Evolutionary conservation across 2,329 filamentous ascomycete genomes (phyloP), one percentile per base, ranked within the genome.

Genomic region (Paraconiothyrium sp.): DNA sequence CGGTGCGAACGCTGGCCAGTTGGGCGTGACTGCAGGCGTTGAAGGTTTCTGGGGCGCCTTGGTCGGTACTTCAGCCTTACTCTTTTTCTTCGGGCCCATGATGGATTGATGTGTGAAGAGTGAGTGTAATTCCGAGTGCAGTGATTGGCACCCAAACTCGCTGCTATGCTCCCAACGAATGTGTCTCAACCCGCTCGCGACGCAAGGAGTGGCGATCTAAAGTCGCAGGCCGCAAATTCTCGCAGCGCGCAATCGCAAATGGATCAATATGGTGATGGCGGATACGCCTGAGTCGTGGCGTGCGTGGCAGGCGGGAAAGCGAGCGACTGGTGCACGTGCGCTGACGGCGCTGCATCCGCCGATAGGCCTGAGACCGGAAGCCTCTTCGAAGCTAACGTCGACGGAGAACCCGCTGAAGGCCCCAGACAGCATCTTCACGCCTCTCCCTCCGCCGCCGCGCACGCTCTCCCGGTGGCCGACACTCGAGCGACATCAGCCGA

Each of bases 1-100:
- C 16, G 92, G 92, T 65, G 85, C 86, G 75, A 96, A 88, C 24
- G 82, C 79, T 39, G 92, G 92, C 92, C 92, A 94, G 71, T 89
- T 82, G 51, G 86, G 85, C 39, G 83, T 64, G 34, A 50, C 43
- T 27, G 56, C 82, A 50, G 86, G 85, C 37, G 83, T 63, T 37
- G 57, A 41, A 30, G 56, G 20, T 47, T 35, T 49, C 24, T 56
- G 48, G 13, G 52, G 14, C 24, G 51, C 47, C 30, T 56, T 46
- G 13, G 48, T 32, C n/a, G 41, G 16, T n/a, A 44, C 6, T 22
- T 46, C 43, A 10, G 6, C 24, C 43, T 46, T 46, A 20, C 7
- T 46, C 43, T 46, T 49, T 32, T 73, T 76, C 59, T 75, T 79
- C 24, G 72, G 72, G 14, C 71, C 62, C 76, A 79, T 78, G 16